A percentile compares a stretch with the other conserved stretches of the same genome.
phyloP scores from a whole-genome alignment of 148 eudicot genomes.

The Nyssa sinensis region DNA sequence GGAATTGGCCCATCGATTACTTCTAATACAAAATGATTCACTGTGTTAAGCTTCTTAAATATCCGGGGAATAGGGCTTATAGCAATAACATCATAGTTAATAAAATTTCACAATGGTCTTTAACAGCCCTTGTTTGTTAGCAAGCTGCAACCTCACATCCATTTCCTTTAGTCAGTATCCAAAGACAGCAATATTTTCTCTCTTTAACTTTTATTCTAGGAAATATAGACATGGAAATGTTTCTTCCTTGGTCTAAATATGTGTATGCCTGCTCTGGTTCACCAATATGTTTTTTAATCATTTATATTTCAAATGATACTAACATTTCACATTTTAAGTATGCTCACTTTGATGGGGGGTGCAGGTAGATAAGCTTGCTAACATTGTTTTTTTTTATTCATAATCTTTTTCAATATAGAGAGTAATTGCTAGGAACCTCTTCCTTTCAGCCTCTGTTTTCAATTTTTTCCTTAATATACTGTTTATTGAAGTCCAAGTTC shows the following conservation, averaged over 20 bases:
- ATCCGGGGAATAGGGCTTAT: background rate
- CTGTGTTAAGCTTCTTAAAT: background rate
- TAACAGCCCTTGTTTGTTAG: background rate
- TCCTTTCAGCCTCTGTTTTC: background rate
- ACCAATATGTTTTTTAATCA: background rate
- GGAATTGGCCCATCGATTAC: slow-evolving; percentile 2
- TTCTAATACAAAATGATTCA: background rate
- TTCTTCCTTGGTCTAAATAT: background rate
- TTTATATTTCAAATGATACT: background rate
- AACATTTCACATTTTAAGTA: background rate
- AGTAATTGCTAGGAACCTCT: background rate
- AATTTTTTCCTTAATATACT: background rate
- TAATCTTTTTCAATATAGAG: background rate
- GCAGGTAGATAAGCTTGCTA: background rate
- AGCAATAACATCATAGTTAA: background rate
- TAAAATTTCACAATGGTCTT: background rate
- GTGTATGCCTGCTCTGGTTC: background rate
- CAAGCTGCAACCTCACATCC: background rate
- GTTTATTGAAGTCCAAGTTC: background rate
- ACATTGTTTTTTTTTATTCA: too few species aligned
- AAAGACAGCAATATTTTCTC: background rate
- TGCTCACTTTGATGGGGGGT: background rate
- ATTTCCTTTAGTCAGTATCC: background rate
- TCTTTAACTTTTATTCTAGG: too few species aligned
- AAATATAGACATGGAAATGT: background rate